Conservation (phyloP, 148 eudicot genomes). For the Silene uniflora region DNA sequence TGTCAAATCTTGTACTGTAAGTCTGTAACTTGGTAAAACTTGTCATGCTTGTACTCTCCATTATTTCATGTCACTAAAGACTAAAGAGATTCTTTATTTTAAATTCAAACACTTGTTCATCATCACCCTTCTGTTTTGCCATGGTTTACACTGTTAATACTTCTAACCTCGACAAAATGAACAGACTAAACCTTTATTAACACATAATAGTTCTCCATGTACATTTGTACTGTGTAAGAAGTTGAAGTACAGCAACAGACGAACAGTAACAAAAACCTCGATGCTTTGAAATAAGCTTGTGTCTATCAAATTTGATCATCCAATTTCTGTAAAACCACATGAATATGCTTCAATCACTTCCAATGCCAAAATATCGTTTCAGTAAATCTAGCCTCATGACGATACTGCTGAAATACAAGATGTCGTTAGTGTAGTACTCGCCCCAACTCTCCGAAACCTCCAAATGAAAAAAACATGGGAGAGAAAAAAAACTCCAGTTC, state of each 20-base stretch:
- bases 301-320: background rate
- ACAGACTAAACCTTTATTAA: background rate
- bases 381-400: background rate
- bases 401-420: background rate
- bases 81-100: too few relatives aligned
- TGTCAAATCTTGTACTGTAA: too few relatives aligned
- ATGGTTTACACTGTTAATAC: too few relatives aligned
- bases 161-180: background rate
- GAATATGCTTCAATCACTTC: background rate
- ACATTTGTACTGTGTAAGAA: background rate
- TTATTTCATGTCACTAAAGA: background rate
- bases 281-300: background rate
- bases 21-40: background rate
- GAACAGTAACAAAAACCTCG: background rate
- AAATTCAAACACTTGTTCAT: too few relatives aligned
- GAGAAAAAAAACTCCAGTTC: too few relatives aligned
- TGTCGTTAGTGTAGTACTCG: background rate
- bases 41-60: background rate
- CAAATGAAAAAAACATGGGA: too few relatives aligned
- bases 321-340: background rate
- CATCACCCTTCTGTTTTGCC: too few relatives aligned
- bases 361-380: background rate
- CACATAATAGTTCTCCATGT: background rate
- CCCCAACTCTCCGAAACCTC: too few relatives aligned
- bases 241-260: slow-evolving; percentile 4